Evolutionary conservation across 257 asterid species (phyloP).

Genomic region (Nicotiana obtusifolia): DNA sequence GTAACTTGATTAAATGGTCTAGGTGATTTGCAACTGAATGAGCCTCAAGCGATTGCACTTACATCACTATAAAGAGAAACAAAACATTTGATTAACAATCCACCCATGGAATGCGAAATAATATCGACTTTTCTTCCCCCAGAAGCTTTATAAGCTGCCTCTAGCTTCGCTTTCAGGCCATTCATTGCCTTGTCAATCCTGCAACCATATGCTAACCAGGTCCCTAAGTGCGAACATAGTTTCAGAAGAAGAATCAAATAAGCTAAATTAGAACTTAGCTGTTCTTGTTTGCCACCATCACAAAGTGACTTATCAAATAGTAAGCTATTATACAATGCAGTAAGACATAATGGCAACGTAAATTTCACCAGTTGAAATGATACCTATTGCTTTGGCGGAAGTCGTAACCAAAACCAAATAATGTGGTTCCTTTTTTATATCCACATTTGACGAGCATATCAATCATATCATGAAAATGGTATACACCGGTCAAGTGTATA

Average conservation of each 20-base stretch:
- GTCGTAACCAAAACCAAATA: slow-evolving; percentile 92
- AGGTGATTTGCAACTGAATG: not conserved
- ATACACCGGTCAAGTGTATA: slow-evolving; percentile 47
- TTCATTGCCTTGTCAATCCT: slow-evolving; percentile 75
- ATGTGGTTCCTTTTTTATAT: slow-evolving; percentile 75
- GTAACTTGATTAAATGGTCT: not conserved
- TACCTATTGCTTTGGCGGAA: slow-evolving; percentile 98
- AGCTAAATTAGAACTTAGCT: not conserved
- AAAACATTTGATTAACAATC: slow-evolving; percentile 70
- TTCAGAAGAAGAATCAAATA: not conserved
- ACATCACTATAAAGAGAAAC: slow-evolving; percentile 62
- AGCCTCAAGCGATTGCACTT: slow-evolving; percentile 25
- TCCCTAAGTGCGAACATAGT: slow-evolving; percentile 5
- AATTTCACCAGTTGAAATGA: slow-evolving; percentile 13
- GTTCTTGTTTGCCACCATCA: not conserved
- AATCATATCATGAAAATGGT: slow-evolving; percentile 95
- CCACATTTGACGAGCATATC: slow-evolving; percentile 97
- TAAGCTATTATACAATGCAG: not conserved
- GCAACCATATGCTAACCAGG: slow-evolving; percentile 20
- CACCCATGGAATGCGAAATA: slow-evolving; percentile 92
- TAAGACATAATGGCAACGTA: not conserved
- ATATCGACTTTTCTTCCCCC: slow-evolving; percentile 88
- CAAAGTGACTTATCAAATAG: not conserved
- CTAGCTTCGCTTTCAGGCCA: slow-evolving; percentile 61
- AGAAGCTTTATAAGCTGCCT: slow-evolving; percentile 77